Percentiles rank a stretch among this genome's conserved stretches.
phyloP scores from a whole-genome alignment of 1,284 basidiomycete genomes.

The Phellopilus nigrolimitatus region DNA sequence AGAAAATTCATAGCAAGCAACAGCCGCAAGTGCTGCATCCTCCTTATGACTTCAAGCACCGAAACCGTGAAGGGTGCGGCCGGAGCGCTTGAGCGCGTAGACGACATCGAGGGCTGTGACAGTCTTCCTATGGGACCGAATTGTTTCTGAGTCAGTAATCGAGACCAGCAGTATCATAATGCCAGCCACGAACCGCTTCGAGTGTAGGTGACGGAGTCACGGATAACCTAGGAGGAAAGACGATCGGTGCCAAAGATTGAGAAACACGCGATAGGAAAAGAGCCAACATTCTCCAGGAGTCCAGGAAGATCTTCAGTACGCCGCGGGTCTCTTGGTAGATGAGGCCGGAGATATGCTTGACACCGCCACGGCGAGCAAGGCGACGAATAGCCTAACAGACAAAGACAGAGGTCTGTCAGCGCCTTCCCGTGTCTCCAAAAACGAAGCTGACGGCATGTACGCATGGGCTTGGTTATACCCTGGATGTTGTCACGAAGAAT shows the following conservation, averaged over 20 bases:
- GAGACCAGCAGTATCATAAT: conserved; percentile 1
- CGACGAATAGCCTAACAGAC: conserved; percentile 77
- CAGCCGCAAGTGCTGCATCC: too few species aligned
- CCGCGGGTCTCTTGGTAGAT: too few species aligned
- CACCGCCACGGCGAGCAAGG: conserved; percentile 92
- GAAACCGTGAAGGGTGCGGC: conserved; percentile 75
- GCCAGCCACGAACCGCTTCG: conserved; percentile 50
- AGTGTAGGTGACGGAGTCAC: too few species aligned
- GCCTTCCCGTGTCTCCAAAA: too few species aligned
- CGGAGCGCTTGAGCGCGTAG: conserved; percentile 79
- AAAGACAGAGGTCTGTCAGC: conserved; percentile 27
- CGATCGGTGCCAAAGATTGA: too few species aligned
- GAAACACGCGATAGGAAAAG: conserved; percentile 42
- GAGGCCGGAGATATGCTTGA: conserved; percentile 90
- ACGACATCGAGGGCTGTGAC: conserved; percentile 79
- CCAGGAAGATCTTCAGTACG: conserved; percentile 90
- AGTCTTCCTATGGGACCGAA: conserved; percentile 60
- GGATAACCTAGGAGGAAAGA: too few species aligned
- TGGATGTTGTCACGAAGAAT: conserved; percentile 71
- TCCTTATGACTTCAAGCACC: conserved; percentile 38
- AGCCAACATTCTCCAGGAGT: conserved; percentile 62
- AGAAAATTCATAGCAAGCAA: too few species aligned
- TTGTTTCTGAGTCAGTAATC: conserved; percentile 42
- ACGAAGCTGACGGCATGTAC: background rate
- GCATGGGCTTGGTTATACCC: conserved; percentile 48